Evolutionary conservation across 805 yeast genomes (phyloP), one percentile per base, ranked within the genome.

Genomic region (Torulaspora microellipsoides): DNA sequence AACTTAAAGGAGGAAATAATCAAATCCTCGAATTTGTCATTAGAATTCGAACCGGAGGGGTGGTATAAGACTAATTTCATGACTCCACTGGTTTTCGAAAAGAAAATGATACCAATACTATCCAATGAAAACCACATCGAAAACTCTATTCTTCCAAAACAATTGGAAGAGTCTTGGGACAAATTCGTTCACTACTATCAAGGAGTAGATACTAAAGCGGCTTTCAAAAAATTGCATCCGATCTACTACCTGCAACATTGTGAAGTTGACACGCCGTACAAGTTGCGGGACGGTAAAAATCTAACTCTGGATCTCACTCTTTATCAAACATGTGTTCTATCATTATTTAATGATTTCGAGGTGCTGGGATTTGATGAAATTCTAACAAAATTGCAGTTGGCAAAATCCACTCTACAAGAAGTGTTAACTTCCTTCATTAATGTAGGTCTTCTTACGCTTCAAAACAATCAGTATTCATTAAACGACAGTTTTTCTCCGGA

Each of bases 201-300:
- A 12, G 15, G 15, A 12, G 20, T 38, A 2, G 52, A 48, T 30
- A 42, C 38, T 15, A 47, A 47, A 31, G 51, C 53, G 8, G 38
- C 38, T 4, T 31, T 34, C 27, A 59, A 55, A 33, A 46, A 42
- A 3, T 31, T 63, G 6, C 37, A 31, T 9, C 57, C 53, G 25
- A 48, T 51, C 31, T 56, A 55, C 40, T 31, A 52, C n/a, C 46
- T 62, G 12, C 66, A 63, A 30, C 59, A 55, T 37, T 55, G 63
- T 40, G 64, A 62, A 31, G 57, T 63, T 3, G 36, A 44, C 13
- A 49, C 64, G 3, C 55, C 52, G 1, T 59, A 44, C 38, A 38
- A 3, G 12, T 25, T 53, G 28, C 36, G 43, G 1, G 40, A 48
- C 27, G 53, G 53, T 3, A 31, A 44, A 9, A 23, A 29, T 8